Base-by-base conservation (phyloP, 352 stramenopile genomes). In the Globisporangium sylvaticum region DNA sequence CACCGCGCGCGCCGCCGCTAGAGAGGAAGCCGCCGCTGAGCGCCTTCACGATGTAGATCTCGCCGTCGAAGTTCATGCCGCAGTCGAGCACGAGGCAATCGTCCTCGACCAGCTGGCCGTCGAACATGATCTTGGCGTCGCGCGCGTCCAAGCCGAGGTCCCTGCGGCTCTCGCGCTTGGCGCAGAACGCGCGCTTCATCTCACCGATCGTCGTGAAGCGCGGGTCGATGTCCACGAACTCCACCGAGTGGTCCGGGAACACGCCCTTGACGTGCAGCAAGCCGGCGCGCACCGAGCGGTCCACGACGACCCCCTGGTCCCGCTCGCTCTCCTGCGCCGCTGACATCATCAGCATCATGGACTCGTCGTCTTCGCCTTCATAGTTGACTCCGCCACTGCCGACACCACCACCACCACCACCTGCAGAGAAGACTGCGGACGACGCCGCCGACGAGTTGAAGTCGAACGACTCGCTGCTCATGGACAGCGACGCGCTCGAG, bases 1-100 rank as follows among this genome's bases (percentile, higher is more conserved):
- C 46, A 10, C 12, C 48, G 31, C 14, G 48, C 29, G 10, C 14
- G 15, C 37, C 37, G 15, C 46, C 34, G 10, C 15, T 53, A 18
- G 48, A 27, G 9, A 69, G 42, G 25, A 69, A 69, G 9, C 66
- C 52, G 1, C 42, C 65, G 0, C 65, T 53, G 37, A 68, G 25
- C 20, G 76, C 76, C 52, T 79, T 78, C 18, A 93, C 79, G 58
- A 95, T 81, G 62, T 91, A 76, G 55, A 95, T 85, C 37, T 73
- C 74, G 37, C 85, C 87, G 68, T 92, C 83, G 9, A 92, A 80
- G 27, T 72, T 71, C 62, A 93, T 78, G 44, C 85, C 87, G 63
- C 87, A 95, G 72, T 95, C 87, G n/a, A 94, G 66, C 0, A 92
- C 78, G 48, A 91, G 73, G 85, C 84, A 92, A 65, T 90, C 85